Evolutionary conservation across 176 grass and related monocot genomes (phyloP), one percentile per base, ranked within the genome.

Genomic region (Saccharum spontaneum): DNA sequence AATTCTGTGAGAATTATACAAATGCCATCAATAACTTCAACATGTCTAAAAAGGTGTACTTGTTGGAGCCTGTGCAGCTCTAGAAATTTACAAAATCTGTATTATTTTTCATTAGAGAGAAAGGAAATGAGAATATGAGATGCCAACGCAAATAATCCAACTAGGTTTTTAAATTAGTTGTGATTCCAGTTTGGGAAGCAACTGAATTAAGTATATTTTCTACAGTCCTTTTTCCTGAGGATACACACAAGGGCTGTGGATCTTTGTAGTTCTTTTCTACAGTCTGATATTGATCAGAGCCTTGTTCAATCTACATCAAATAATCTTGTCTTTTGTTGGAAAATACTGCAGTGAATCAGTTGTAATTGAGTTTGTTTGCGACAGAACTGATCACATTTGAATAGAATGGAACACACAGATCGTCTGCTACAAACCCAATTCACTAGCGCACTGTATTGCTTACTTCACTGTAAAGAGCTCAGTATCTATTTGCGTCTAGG

Each of bases 121-220:
- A 79, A 15, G 64, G 49, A 70, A 72, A n/a, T n/a, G n/a, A n/a
- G n/a, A n/a, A n/a, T n/a, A 63, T 18, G 45, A 79, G 40, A 41
- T 64, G 54, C 36, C 48, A 16, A 50, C 4, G 1, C 48, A 16
- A 50, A 55, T 38, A 79, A 52, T 52, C 5, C 10, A 52, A 18
- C 49, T 52, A 55, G 50, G 50, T 55, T 55, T 55, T 55, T 20
- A 55, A 55, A 55, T 55, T 52, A 79, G 26, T 12, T 81, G 34
- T 30, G 17, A 81, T 81, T 66, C 48, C 10, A 54, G 68, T 73
- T 52, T 15, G 43, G 34, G 31, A 76, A 64, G 48, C 10, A 73
- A 52, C 43, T 73, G 67, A 52, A 80, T 38, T 41, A 28, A 54
- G 57, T 65, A 18, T 38, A 23, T 24, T 24, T 10, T 61, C n/a